phyloP scores from a whole-genome alignment of 2,329 filamentous ascomycete species.

The Dactylellina parvicollis region DNA sequence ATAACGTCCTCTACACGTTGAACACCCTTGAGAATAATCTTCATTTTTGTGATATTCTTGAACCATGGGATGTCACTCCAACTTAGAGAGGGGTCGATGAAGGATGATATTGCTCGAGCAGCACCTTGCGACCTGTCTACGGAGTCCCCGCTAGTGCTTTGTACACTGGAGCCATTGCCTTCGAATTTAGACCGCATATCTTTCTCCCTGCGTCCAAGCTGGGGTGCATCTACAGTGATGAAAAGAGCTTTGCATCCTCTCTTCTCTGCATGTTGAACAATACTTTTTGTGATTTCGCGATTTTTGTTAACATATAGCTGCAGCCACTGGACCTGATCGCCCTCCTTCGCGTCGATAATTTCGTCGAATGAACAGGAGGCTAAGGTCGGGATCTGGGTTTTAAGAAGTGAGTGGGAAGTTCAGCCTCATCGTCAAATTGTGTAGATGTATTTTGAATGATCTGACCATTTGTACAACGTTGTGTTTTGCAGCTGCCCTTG shows the following conservation, averaged over 20 bases:
- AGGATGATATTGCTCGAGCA: constrained; percentile 90
- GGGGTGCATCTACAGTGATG: constrained; percentile 97
- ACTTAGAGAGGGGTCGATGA: constrained; percentile 92
- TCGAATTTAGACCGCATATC: constrained; percentile 64
- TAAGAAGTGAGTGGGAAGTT: background rate
- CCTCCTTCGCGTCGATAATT: constrained; percentile 83
- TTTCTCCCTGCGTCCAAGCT: constrained; percentile 93
- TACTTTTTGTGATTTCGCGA: constrained; percentile 85
- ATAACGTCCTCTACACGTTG: constrained; percentile 96
- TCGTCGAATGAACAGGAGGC: constrained; percentile 98
- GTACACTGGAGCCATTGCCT: constrained; percentile 83
- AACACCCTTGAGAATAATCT: constrained; percentile 94
- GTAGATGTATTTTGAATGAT: background rate
- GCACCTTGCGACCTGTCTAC: constrained; percentile 92
- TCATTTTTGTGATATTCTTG: constrained; percentile 86
- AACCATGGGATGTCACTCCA: constrained; percentile 98
- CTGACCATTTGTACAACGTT: constrained; percentile 86
- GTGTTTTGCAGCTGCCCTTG: constrained; percentile 82
- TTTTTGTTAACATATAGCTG: constrained; percentile 98
- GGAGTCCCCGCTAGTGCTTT: constrained; percentile 71
- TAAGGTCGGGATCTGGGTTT: constrained; percentile 78
- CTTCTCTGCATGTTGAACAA: constrained; percentile 88
- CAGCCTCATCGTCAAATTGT: background rate
- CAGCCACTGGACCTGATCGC: constrained; percentile 90
- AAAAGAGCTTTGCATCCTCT: constrained; percentile 95